Evolutionary conservation across 805 yeast genomes (phyloP).

Genomic region (Schizosaccharomyces osmophilus): DNA sequence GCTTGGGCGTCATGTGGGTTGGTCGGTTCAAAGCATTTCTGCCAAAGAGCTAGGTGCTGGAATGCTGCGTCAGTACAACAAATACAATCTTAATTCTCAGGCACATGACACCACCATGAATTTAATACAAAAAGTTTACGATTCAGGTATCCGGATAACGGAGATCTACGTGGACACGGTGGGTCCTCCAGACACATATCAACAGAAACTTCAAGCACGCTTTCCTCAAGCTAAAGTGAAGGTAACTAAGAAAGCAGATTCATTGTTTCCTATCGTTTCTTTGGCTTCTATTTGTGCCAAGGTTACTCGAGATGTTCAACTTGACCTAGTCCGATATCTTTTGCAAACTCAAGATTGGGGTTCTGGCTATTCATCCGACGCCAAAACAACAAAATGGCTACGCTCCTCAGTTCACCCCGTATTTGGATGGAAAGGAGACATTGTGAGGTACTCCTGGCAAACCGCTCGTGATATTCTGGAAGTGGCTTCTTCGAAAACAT

Average conservation of each 20-base stretch:
- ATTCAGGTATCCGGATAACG: constrained; percentile 33
- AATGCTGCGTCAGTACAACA: constrained; percentile 47
- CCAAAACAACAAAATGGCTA: constrained; percentile 62
- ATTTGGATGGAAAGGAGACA: constrained; percentile 56
- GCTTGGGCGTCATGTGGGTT: constrained; percentile 42
- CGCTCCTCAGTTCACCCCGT: constrained; percentile 34
- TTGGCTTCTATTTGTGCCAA: constrained; percentile 91
- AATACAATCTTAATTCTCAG: constrained; percentile 70
- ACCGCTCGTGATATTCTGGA: constrained; percentile 56
- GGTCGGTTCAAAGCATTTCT: constrained; percentile 66
- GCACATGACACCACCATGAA: constrained; percentile 87
- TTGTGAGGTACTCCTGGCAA: constrained; percentile 80
- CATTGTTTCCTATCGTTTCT: constrained; percentile 73
- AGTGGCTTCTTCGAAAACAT: constrained; percentile 12
- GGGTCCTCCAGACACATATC: constrained; percentile 78
- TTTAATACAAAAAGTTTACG: constrained; percentile 40
- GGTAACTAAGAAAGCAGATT: constrained; percentile 87
- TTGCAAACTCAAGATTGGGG: constrained; percentile 27
- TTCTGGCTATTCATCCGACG: constrained; percentile 88
- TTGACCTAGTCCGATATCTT: constrained; percentile 16
- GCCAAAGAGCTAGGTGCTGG: constrained; percentile 72
- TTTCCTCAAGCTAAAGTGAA: constrained; percentile 54
- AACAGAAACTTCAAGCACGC: constrained; percentile 36
- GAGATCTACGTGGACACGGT: constrained; percentile 85
- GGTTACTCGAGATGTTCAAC: constrained; percentile 57